phyloP scores from a whole-genome alignment of 192 early-diverging fungal genomes.

The Mortierella hygrophila region DNA sequence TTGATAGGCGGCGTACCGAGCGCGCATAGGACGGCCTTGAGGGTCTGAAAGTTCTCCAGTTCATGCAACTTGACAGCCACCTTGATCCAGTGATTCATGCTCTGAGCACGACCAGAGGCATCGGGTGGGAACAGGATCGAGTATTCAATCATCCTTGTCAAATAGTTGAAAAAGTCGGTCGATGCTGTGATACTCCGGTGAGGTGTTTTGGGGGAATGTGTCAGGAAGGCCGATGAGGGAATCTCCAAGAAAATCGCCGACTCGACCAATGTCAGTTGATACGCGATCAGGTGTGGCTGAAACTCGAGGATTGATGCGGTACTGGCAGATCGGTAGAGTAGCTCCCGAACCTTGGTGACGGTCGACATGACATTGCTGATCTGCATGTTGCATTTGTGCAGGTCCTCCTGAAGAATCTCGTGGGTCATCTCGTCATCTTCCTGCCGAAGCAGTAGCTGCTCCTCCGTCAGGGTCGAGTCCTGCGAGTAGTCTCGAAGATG shows the following conservation, averaged over 20 bases:
- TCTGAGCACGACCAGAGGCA: slow-evolving; percentile 66
- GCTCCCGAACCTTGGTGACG: slow-evolving; percentile 60
- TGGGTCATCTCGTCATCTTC: slow-evolving; percentile 10
- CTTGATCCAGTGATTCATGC: slow-evolving; percentile 76
- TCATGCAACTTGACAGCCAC: slow-evolving; percentile 67
- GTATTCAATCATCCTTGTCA: slow-evolving; percentile 77
- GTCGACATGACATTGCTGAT: slow-evolving; percentile 59
- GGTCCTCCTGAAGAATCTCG: slow-evolving; percentile 47
- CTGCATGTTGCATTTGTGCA: slow-evolving; percentile 51
- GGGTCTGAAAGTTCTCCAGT: slow-evolving; percentile 76
- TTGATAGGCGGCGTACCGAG: slow-evolving; percentile 77
- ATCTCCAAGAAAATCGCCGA: slow-evolving; percentile 76
- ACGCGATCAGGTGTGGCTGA: slow-evolving; percentile 70
- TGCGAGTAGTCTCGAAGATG: slow-evolving; percentile 7
- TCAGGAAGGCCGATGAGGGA: slow-evolving; percentile 63
- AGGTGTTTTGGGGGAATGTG: slow-evolving; percentile 70
- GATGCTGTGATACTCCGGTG: slow-evolving; percentile 68
- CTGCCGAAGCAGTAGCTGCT: not conserved
- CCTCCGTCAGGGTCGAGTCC: not conserved
- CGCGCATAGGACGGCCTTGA: slow-evolving; percentile 76
- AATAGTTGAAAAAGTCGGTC: slow-evolving; percentile 85
- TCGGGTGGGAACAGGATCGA: slow-evolving; percentile 72
- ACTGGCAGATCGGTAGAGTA: slow-evolving; percentile 63
- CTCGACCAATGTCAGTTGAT: slow-evolving; percentile 78
- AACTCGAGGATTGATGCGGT: slow-evolving; percentile 67